Conservation (phyloP, 805 yeast species). For the Candida koratica region DNA sequence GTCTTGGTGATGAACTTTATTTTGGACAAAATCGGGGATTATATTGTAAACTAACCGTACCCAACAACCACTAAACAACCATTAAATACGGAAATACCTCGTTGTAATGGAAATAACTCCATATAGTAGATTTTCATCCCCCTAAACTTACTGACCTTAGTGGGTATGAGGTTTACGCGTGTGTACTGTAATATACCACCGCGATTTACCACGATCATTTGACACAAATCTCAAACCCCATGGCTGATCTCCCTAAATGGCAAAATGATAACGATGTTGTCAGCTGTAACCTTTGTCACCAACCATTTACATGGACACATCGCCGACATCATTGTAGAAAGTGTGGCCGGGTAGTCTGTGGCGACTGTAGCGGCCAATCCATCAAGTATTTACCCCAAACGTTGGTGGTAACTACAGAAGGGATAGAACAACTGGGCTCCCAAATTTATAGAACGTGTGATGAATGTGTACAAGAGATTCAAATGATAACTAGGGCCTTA, state of each 20-base stretch:
- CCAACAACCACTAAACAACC: too few species aligned
- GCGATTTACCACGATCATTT: neutral
- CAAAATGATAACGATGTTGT: conserved; percentile 58
- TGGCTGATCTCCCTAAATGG: conserved; percentile 46
- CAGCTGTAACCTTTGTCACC: conserved; percentile 54
- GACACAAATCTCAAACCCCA: too few species aligned
- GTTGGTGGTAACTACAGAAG: conserved; percentile 53
- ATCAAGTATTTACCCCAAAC: conserved; percentile 58
- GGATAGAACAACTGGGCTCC: conserved; percentile 45
- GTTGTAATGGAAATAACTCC: too few species aligned
- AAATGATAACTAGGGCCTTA: conserved; percentile 34
- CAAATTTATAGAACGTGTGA: conserved; percentile 73
- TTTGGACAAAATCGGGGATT: too few species aligned
- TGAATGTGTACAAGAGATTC: conserved; percentile 61
- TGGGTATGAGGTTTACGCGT: conserved; percentile 1
- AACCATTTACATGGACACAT: conserved; percentile 53
- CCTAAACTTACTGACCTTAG: conserved; percentile 1
- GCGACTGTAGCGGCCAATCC: conserved; percentile 53
- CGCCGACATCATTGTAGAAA: conserved; percentile 81
- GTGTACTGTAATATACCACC: neutral
- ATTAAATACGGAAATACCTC: neutral
- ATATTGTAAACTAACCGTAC: too few species aligned
- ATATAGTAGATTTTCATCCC: conserved; percentile 1
- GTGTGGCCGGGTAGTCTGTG: conserved; percentile 80
- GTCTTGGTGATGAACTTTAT: too few species aligned